Evolutionary conservation across 371 early-diverging fungal genomes (phyloP), one percentile per base, ranked within the genome.

Genomic region (Circinella minor): DNA sequence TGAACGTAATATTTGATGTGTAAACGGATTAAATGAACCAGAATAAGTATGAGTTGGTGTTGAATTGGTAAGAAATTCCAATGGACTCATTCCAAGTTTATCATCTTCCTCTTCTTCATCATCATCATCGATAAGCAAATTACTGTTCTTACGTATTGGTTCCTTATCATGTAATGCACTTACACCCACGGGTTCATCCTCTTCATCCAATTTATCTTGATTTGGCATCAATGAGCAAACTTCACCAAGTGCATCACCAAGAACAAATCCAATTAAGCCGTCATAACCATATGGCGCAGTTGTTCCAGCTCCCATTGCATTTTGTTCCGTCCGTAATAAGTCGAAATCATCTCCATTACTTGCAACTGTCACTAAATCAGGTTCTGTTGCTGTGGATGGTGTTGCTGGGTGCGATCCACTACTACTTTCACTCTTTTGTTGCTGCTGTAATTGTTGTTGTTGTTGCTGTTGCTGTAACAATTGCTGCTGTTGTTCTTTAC

Each of bases 21-120:
- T 65, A 55, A 82, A 82, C 14, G 83, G 83, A 54, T 82, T 82
- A 34, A 82, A 80, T 60, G 83, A 66, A 15, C 83, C 83, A 36
- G 74, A 71, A 39, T 82, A 82, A 4, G 70, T 71, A 13, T 77
- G 75, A 48, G 76, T 80, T 4, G 83, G 72, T n/a, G 71, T 69
- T 8, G 80, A 54, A 36, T 77, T 74, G 57, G 68, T 74, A n/a
- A 82, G 61, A 46, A 75, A 82, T 20, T 82, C 83, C 9, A 82
- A 59, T 3, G 80, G 71, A 17, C 74, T 73, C 55, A 82, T 62
- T 34, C 48, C 34, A 15, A 62, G n/a, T 18, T 7, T 39, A 59
- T 67, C 72, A 7, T 59, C 27, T 9, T 64, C 68, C 0, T 67
- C 61, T 14, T 74, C 71, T 10, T 65, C 68, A 18, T 36, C n/a